Percentiles rank a stretch among this genome's conserved stretches.
phyloP scores from a whole-genome alignment of 306 rosid species.

The Urtica urens region DNA sequence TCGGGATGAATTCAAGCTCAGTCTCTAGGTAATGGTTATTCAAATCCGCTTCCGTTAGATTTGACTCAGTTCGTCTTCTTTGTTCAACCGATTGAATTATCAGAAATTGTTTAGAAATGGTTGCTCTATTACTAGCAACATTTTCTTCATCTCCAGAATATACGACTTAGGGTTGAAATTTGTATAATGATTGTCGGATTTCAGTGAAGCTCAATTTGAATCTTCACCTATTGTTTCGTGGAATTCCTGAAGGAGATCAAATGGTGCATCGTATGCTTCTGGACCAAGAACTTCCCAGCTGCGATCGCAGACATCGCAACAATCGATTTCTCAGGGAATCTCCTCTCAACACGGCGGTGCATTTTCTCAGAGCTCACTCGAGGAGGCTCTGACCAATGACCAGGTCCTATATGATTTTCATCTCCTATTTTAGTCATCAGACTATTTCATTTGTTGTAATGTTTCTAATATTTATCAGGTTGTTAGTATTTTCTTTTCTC shows the following conservation, averaged over 20 bases:
- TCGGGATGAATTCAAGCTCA: too few relatives aligned
- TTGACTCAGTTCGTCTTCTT: too few relatives aligned
- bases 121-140: too few relatives aligned
- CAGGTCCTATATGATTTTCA: slow-evolving; percentile 42
- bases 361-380: slow-evolving; percentile 65
- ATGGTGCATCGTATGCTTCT: slow-evolving; percentile 28
- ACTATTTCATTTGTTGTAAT: too few relatives aligned
- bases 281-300: slow-evolving; percentile 73
- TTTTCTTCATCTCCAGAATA: too few relatives aligned
- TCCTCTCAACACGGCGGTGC: slow-evolving; percentile 76
- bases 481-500: too few relatives aligned
- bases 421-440: neutral
- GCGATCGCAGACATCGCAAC: slow-evolving; percentile 81
- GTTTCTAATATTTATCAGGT: too few relatives aligned
- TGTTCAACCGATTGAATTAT: too few relatives aligned
- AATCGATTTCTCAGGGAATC: slow-evolving; percentile 72
- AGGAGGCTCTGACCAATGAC: slow-evolving; percentile 53
- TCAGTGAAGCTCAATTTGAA: neutral
- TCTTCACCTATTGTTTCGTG: slow-evolving; percentile 5
- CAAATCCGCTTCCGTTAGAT: neutral
- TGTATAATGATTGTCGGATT: neutral
- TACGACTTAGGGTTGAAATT: too few relatives aligned
- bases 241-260: slow-evolving; percentile 39
- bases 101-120: too few relatives aligned
- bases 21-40: too few relatives aligned